A percentile compares a stretch with the other conserved stretches of the same genome.
phyloP scores from a whole-genome alignment of 306 rosid species.

The Pyrus bretschneideri region DNA sequence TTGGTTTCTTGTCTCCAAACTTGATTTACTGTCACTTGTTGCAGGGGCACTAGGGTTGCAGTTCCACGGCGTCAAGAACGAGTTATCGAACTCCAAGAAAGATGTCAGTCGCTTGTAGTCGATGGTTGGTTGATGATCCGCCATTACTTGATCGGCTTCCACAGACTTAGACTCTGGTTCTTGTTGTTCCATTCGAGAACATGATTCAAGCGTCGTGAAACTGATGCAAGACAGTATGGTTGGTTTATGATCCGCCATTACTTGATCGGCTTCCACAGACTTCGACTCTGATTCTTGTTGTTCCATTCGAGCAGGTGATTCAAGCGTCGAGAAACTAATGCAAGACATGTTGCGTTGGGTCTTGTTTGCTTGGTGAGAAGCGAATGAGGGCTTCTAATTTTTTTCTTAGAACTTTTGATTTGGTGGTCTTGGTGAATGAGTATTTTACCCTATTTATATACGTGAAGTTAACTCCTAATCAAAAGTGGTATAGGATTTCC shows the following conservation, averaged over 20 bases:
- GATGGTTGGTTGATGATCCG: background rate
- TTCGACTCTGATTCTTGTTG: background rate
- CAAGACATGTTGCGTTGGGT: background rate
- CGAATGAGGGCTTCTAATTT: background rate
- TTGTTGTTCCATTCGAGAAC: too few species aligned
- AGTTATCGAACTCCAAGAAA: conserved; percentile 12
- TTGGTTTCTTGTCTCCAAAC: background rate
- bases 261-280: too few species aligned
- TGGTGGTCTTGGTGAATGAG: background rate
- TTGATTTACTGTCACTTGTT: background rate
- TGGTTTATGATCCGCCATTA: too few species aligned
- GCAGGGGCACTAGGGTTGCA: background rate
- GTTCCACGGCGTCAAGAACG: conserved; percentile 23
- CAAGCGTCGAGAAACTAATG: background rate
- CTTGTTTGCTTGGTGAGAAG: background rate
- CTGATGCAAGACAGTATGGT: background rate
- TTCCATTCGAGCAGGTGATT: background rate
- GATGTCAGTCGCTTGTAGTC: conserved; percentile 7
- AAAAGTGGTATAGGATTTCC: background rate
- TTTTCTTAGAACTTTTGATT: background rate
- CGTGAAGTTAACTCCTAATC: background rate
- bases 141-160: background rate
- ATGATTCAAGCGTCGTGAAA: too few species aligned
- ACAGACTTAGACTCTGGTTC: background rate
- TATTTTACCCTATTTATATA: background rate